Base-by-base conservation (phyloP, 805 yeast genomes). In the Sugiyamaella valdiviana region DNA sequence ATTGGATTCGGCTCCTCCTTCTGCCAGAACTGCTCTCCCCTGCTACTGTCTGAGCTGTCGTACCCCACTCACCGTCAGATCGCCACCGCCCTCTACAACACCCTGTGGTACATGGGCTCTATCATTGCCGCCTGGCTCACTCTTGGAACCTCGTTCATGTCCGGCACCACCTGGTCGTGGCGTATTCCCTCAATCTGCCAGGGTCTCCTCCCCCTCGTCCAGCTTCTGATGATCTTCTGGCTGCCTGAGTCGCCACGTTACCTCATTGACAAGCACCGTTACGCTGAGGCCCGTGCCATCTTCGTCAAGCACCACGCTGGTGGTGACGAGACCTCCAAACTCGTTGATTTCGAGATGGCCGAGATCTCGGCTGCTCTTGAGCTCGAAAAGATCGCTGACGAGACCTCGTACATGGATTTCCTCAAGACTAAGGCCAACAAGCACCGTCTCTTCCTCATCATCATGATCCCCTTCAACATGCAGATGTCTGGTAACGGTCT, bases 241-340 rank as follows among this genome's bases (percentile, higher is more conserved):
- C 67, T 89, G 14, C 96, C 97, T 0, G 96, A 90, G 65, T 79
- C 90, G 36, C 96, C 96, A 0, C 73, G 96, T 50, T 89, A 74
- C 67, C 80, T 77, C 60, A 87, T 89, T 5, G 79, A 79, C 57
- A 80, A 82, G 55, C 83, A 84, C 62, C 52, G 73, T 65, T 51
- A 72, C 72, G 57, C 66, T 66, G 62, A 61, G 48, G 65, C 62
- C n/a, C 54, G 58, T 46, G 77, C 74, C 48, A 74, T 53, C 16
- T 46, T 53, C 10, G 46, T 46, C 44, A 49, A 46, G 43, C 46
- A 43, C 32, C 57, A 53, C 42, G 55, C 53, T 20, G 44, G 39
- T 12, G 53, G 53, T 19, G 52, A 53, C 23, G 49, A 36, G 19
- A 32, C 36, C 24, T 36, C 42, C 22, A 22, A 37, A 24, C 22